Evolutionary conservation across 805 yeast species (phyloP), one percentile per base, ranked within the genome.

Genomic region (Candida orba): DNA sequence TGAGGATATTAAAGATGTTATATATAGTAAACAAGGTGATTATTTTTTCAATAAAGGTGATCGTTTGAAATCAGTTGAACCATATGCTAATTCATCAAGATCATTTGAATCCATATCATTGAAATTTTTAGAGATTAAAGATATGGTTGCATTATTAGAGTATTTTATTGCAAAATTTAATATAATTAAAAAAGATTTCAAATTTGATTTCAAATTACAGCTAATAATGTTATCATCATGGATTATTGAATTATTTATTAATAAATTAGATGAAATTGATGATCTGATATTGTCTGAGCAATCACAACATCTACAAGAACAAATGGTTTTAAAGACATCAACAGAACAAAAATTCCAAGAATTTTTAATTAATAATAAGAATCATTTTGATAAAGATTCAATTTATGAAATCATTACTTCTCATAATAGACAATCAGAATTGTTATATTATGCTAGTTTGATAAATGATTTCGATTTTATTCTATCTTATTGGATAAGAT

Each of bases 51-150:
- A 58, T 3, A 49, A 55, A 4, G 53, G 58, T 8, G 47, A 63
- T 1, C 60, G 56, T 33, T 43, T 51, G 1, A 60, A 64, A n/a
- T 74, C 79, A 0, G 86, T 90, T 0, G 61, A 68, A 37, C 71
- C 72, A 1, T 72, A 80, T 41, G 95, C 93, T 0, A 52, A 64
- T 20, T 81, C 85, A 48, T 67, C 77, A 8, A 78, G 74, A 42
- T 79, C 88, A 0, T 74, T 88, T 56, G 95, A 88, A 50, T 71
- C 78, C 12, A 73, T 83, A 6, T 79, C 91, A 2, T 61, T 87
- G 33, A 68, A 60, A 35, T 69, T 82, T 36, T 53, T 83, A 49
- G 73, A 76, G 6, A 45, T 53, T 3, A 58, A 68, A 9, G 59
- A 72, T 30, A 53, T 57, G 8, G 66, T 67, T 6, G 71, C 81